phyloP scores from a whole-genome alignment of 345 rosid species.

The Angophora floribunda region DNA sequence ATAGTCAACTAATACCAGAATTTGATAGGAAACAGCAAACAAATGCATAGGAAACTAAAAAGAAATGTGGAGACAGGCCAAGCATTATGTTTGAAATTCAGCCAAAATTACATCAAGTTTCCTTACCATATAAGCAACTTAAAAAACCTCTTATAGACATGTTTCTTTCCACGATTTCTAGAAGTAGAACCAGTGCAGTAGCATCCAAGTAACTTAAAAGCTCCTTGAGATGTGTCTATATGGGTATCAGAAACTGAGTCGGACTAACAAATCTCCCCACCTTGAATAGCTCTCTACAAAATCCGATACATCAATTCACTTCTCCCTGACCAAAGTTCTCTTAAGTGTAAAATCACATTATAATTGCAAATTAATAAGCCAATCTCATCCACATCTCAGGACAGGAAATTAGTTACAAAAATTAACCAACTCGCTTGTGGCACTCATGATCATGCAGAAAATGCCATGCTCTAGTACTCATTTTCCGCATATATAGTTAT shows the following conservation, averaged over 20 bases:
- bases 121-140: background rate
- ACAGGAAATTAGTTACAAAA: background rate
- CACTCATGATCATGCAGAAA: background rate
- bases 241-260: background rate
- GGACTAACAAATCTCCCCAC: background rate
- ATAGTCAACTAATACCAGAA: background rate
- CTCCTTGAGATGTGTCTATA: background rate
- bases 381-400: background rate
- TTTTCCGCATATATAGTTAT: background rate
- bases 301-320: background rate
- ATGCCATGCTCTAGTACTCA: background rate
- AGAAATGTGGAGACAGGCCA: background rate
- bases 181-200: background rate
- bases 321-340: background rate
- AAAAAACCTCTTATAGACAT: background rate
- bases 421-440: background rate
- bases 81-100: background rate
- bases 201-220: background rate
- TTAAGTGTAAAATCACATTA: background rate
- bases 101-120: background rate
- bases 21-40: background rate
- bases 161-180: background rate
- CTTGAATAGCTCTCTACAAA: background rate
- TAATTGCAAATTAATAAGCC: background rate
- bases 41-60: background rate